Base-by-base conservation (phyloP, 305 asterid genomes). In the Solanum hybrid region DNA sequence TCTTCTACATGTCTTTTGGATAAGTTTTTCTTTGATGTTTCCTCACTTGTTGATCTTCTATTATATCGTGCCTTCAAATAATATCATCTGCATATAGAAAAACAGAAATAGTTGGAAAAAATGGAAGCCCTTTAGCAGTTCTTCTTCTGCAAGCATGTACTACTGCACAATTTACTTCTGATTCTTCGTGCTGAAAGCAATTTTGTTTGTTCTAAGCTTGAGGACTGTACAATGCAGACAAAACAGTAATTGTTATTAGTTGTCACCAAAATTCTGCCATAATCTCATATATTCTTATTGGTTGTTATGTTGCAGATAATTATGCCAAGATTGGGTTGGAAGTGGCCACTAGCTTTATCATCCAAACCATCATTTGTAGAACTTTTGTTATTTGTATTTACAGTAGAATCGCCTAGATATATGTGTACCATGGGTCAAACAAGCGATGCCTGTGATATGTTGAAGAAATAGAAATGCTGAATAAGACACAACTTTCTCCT, bases 291-390 rank as follows among this genome's bases (percentile, higher is more conserved):
- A 42, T 42, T 42, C 61, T 13, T 0, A 42, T 42, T 42, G 61
- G 61, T 46, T 46, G 64, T 46, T 46, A 46, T 16, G 64, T 46
- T 87, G 87, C 92, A 96, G 98, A 93, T 94, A 85, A 89, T 95
- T 79, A 92, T 96, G 95, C 99, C 97, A 36, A 89, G 93, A 74
- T 74, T 93, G 91, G 98, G 98, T 87, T 97, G 98, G 98, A 96
- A 98, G 91, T 97, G 97, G 99, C 91, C 95, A 88, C 76, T 86
- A n/a, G 90, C 86, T 39, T 37, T 91, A 78, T 91, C 92, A 51
- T 89, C 91, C 3, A 1, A 90, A 57, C 94, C 94, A 64, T 22
- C 28, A 9, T 26, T 26, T 22, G 2, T 9, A 64, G 5, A 6
- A 9, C 29, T n/a, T n/a, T 64, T 64, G 3, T 1, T 64, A 33